Evolutionary conservation across 2,329 filamentous ascomycete genomes (phyloP).

Genomic region (Microsporum audouinii): DNA sequence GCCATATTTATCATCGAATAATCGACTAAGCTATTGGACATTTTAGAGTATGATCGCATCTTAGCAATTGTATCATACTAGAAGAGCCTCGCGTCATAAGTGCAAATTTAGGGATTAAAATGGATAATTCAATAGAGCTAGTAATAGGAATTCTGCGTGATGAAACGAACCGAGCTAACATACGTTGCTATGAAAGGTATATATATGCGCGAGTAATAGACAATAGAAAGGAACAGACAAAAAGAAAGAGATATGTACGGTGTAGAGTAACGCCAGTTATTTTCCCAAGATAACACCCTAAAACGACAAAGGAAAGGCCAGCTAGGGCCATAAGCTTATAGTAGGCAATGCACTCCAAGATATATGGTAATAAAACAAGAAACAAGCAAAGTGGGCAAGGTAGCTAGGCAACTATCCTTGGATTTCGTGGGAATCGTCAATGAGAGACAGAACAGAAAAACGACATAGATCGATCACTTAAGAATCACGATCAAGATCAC

Average conservation of each 20-base stretch:
- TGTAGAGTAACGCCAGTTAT: background rate
- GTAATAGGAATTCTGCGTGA: background rate
- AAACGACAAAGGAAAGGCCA: background rate
- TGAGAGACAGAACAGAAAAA: background rate
- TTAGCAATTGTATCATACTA: too few relatives aligned
- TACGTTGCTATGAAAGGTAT: background rate
- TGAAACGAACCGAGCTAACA: background rate
- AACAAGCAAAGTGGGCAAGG: background rate
- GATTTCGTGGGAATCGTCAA: background rate
- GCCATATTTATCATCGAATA: too few relatives aligned
- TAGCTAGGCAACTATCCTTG: background rate
- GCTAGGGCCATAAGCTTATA: conserved; percentile 2
- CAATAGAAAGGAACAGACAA: background rate
- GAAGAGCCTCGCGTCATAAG: too few relatives aligned
- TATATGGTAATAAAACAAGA: background rate
- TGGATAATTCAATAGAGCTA: too few relatives aligned
- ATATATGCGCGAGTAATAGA: background rate
- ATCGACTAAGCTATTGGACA: too few relatives aligned
- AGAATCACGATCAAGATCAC: conserved; percentile 71
- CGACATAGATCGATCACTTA: conserved; percentile 44
- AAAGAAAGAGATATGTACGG: background rate
- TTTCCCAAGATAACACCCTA: background rate
- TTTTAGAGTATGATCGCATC: too few relatives aligned
- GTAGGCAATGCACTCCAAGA: background rate
- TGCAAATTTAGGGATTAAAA: too few relatives aligned